phyloP scores from a whole-genome alignment of 164 flowering plant species.

The Paratinospora sagittata region DNA sequence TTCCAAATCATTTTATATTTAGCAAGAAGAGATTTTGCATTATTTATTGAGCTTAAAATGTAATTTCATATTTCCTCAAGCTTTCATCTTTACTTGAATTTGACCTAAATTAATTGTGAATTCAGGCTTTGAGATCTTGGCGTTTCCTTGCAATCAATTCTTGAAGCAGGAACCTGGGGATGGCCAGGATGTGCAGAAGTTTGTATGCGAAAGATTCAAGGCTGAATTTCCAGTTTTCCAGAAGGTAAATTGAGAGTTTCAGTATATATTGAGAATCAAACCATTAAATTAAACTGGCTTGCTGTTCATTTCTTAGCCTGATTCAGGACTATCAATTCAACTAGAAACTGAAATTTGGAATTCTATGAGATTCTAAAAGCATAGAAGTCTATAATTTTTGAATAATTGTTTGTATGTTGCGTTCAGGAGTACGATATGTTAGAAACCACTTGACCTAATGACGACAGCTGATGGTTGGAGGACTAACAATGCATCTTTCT shows the following conservation, averaged over 20 bases:
- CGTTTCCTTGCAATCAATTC: constrained; percentile 98
- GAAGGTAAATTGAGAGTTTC: constrained; percentile 45
- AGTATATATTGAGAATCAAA: neutral
- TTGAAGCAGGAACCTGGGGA: constrained; percentile 75
- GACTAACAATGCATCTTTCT: too few species aligned
- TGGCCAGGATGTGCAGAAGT: constrained; percentile 49
- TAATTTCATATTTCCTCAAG: neutral
- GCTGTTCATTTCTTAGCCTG: neutral
- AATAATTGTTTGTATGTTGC: too few species aligned
- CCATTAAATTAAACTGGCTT: neutral
- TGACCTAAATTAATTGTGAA: neutral
- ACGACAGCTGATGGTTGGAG: too few species aligned
- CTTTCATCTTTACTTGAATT: neutral
- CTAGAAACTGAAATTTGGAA: neutral
- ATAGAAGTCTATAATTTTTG: too few species aligned
- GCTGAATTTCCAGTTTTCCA: constrained; percentile 83
- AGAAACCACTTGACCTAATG: too few species aligned
- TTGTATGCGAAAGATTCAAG: constrained; percentile 79
- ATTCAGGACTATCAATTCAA: too few species aligned
- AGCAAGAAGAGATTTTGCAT: neutral
- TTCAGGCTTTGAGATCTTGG: constrained; percentile 81
- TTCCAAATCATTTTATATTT: neutral
- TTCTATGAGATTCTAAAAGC: neutral
- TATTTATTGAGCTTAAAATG: neutral
- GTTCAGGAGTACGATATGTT: too few species aligned